Conservation (phyloP, 2,329 filamentous ascomycete genomes). For the Fusarium nematophilum region DNA sequence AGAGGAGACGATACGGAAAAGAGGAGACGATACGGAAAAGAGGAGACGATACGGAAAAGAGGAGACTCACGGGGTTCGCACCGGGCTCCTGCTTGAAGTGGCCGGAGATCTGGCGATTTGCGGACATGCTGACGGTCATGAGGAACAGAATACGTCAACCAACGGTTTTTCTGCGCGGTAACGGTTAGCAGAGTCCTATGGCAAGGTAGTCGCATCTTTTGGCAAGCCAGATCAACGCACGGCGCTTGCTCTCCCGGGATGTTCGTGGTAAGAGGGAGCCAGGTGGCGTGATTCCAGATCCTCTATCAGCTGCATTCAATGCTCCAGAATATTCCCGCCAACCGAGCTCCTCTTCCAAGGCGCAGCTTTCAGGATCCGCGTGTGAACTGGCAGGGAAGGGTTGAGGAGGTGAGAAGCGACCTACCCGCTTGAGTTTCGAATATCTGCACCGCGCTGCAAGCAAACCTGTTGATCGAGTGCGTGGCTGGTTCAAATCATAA, state of each 20-base stretch:
- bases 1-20: conserved; percentile 1
- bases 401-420: conserved; percentile 26
- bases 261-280: conserved; percentile 30
- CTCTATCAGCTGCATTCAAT: conserved; percentile 30
- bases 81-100: conserved; percentile 48
- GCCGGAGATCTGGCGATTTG: conserved; percentile 43
- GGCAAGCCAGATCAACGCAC: conserved; percentile 24
- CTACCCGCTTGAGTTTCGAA: conserved; percentile 29
- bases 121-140: conserved; percentile 47
- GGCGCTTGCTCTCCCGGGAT: conserved; percentile 35
- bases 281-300: conserved; percentile 42
- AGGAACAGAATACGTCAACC: conserved; percentile 25
- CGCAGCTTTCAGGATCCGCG: conserved; percentile 30
- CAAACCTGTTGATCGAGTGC: conserved; percentile 29
- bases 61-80: conserved; percentile 44
- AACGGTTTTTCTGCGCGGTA: conserved; percentile 23
- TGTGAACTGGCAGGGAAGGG: conserved; percentile 31
- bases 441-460: conserved; percentile 4
- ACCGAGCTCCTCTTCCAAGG: conserved; percentile 30
- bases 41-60: conserved; percentile 2
- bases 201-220: conserved; percentile 20
- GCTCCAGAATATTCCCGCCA: conserved; percentile 37
- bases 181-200: conserved; percentile 35
- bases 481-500: conserved; percentile 21
- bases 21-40: not conserved